Evolutionary conservation across 495 filamentous ascomycete species (phyloP).

Genomic region (Sporormia fimetaria): DNA sequence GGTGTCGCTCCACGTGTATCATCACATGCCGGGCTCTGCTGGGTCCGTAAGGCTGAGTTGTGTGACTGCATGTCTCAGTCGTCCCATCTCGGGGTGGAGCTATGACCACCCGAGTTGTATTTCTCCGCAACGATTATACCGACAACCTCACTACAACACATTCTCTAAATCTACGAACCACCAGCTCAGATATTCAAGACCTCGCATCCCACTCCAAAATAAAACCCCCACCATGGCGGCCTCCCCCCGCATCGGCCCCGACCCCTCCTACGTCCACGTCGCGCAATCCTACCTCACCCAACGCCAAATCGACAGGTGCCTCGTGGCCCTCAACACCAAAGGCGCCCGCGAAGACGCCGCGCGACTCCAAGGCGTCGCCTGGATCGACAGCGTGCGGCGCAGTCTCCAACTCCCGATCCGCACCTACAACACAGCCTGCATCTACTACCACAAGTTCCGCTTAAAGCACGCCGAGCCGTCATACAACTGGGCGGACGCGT

Average conservation of each 20-base stretch:
- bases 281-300: conserved; percentile 58
- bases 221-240: conserved; percentile 16
- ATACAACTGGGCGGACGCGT: conserved; percentile 61
- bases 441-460: conserved; percentile 83
- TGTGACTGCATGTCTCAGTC: too few relatives aligned
- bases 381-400: conserved; percentile 68
- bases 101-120: too few relatives aligned
- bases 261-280: conserved; percentile 61
- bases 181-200: too few relatives aligned
- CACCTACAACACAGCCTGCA: conserved; percentile 72
- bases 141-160: too few relatives aligned
- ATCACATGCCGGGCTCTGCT: too few relatives aligned
- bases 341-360: conserved; percentile 55
- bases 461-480: conserved; percentile 63
- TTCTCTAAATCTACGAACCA: too few relatives aligned
- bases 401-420: conserved; percentile 66
- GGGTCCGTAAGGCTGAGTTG: too few relatives aligned
- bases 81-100: too few relatives aligned
- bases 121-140: too few relatives aligned
- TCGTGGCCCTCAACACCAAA: conserved; percentile 43
- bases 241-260: conserved; percentile 38
- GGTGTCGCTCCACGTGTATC: too few relatives aligned
- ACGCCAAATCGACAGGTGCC: conserved; percentile 47
- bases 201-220: not conserved
- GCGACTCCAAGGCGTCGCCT: conserved; percentile 63